These are phyloP conservation scores for Axilococcus clingmanii DNA, from an alignment of 139 green algal species.

Conservation along the genomic window DNA sequence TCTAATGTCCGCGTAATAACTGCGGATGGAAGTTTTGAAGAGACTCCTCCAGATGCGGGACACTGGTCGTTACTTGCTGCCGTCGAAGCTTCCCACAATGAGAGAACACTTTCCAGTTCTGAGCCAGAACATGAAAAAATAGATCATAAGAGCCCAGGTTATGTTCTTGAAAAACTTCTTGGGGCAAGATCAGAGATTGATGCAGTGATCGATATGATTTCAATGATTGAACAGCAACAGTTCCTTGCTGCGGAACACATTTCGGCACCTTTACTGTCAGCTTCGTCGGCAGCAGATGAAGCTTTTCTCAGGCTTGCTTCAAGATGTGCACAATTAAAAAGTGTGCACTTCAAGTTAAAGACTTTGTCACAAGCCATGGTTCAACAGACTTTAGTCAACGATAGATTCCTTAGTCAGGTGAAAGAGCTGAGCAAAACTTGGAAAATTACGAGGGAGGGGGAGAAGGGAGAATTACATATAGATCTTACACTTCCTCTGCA, in stretches of 20 bases:
- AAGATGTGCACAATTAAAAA: background rate
- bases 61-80: too few relatives aligned
- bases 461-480: background rate
- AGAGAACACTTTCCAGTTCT: too few relatives aligned
- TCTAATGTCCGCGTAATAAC: too few relatives aligned
- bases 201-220: constrained; percentile 23
- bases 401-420: constrained; percentile 12
- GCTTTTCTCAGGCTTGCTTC: background rate
- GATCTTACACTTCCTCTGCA: background rate
- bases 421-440: constrained; percentile 7
- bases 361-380: background rate
- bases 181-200: constrained; percentile 21
- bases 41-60: background rate
- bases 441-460: too few relatives aligned
- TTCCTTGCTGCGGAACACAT: constrained; percentile 17
- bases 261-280: background rate
- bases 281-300: background rate
- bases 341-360: background rate
- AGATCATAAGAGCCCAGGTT: background rate
- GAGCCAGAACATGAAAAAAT: background rate
- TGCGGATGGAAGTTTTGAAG: too few relatives aligned
- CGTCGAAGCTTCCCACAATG: too few relatives aligned
- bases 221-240: constrained; percentile 24
- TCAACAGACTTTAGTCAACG: background rate
- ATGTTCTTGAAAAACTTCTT: constrained; percentile 19